These are phyloP conservation scores for Chenopodium suecicum DNA, from an alignment of 148 eudicot species.

Conservation along the genomic window DNA sequence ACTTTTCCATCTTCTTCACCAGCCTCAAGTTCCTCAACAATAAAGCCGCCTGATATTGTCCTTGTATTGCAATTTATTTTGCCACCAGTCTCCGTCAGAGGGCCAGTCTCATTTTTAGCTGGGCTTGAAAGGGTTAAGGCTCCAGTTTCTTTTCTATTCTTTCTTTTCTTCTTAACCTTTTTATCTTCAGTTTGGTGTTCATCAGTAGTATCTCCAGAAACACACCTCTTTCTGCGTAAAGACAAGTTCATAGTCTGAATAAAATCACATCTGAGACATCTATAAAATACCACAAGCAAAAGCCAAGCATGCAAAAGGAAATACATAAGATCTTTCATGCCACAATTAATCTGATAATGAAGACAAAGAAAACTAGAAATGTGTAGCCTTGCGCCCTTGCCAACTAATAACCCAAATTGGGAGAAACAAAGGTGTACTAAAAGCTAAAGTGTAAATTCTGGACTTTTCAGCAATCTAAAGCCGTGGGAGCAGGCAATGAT, in stretches of 20 bases:
- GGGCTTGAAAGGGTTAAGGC: conserved; percentile 10
- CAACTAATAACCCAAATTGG: background rate
- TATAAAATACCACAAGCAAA: background rate
- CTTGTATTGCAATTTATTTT: conserved; percentile 19
- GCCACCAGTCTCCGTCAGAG: conserved; percentile 17
- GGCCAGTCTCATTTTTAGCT: conserved; percentile 13
- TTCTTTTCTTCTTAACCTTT: conserved; percentile 37
- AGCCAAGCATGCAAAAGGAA: background rate
- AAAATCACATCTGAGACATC: background rate
- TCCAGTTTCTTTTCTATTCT: conserved; percentile 33
- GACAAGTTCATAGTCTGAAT: background rate
- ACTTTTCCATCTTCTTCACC: conserved; percentile 35
- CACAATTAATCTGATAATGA: background rate
- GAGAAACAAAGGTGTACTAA: background rate
- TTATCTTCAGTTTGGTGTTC: conserved; percentile 38
- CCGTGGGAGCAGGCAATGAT: background rate
- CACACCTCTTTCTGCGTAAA: conserved; percentile 29
- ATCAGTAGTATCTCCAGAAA: conserved; percentile 22
- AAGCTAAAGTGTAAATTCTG: background rate
- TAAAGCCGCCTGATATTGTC: conserved; percentile 39
- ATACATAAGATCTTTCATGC: background rate
- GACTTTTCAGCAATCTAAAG: background rate
- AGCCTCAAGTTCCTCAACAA: conserved; percentile 37
- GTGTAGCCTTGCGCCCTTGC: background rate
- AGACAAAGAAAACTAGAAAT: background rate